Conservation (phyloP, 2,329 filamentous ascomycete species). For the Plectosphaerella plurivora region DNA sequence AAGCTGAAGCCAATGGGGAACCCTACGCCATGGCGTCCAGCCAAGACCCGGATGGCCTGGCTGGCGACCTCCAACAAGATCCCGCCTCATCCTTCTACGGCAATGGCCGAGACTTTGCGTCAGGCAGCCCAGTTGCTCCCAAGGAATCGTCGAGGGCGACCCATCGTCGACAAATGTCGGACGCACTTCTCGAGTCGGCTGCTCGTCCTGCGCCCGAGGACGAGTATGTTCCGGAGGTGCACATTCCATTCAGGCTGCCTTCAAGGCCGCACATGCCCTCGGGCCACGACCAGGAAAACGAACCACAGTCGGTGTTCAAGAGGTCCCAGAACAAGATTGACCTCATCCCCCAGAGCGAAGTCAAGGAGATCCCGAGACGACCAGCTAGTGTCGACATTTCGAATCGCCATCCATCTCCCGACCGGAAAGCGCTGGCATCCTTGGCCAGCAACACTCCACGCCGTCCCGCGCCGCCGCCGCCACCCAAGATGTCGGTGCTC, state of each 20-base stretch:
- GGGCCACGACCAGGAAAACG: slow-evolving; percentile 78
- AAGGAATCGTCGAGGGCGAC: slow-evolving; percentile 36
- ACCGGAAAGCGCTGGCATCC: slow-evolving; percentile 49
- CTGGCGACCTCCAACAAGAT: slow-evolving; percentile 30
- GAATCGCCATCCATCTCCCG: slow-evolving; percentile 39
- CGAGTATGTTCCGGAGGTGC: slow-evolving; percentile 29
- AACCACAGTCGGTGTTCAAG: slow-evolving; percentile 66
- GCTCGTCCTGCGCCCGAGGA: slow-evolving; percentile 25
- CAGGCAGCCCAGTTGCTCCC: slow-evolving; percentile 54
- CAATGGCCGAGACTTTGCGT: slow-evolving; percentile 44
- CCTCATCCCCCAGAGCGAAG: slow-evolving; percentile 49
- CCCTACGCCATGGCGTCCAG: slow-evolving; percentile 32
- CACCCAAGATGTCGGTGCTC: slow-evolving; percentile 95
- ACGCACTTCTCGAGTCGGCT: slow-evolving; percentile 25
- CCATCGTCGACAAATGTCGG: slow-evolving; percentile 33
- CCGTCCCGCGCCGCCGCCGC: slow-evolving; percentile 72
- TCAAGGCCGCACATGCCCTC: slow-evolving; percentile 56
- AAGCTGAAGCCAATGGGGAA: slow-evolving; percentile 42
- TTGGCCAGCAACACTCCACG: slow-evolving; percentile 68
- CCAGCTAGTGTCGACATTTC: slow-evolving; percentile 41
- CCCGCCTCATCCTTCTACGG: slow-evolving; percentile 40
- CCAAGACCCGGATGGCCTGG: slow-evolving; percentile 38
- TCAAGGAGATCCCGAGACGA: slow-evolving; percentile 47
- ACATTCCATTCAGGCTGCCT: slow-evolving; percentile 50
- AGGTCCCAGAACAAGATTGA: slow-evolving; percentile 52